These are phyloP conservation scores for Metschnikowia henanensis DNA, from an alignment of 805 yeast genomes.

Conservation along the genomic window DNA sequence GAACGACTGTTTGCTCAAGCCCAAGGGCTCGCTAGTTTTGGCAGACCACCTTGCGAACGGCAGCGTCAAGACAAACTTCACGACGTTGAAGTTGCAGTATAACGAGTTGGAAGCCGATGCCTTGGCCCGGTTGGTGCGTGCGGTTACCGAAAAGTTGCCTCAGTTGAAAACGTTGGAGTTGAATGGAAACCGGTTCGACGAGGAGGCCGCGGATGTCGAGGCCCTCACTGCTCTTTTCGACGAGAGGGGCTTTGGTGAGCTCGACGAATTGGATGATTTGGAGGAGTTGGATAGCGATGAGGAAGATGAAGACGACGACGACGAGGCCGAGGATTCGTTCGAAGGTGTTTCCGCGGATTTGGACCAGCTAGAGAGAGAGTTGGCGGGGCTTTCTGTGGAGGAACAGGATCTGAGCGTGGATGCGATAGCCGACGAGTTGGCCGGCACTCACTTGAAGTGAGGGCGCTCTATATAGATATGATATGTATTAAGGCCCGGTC, in stretches of 20 bases:
- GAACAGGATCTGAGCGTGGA: conserved; percentile 49
- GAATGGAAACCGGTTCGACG: conserved; percentile 92
- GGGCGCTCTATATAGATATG: not conserved
- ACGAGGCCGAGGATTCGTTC: conserved; percentile 43
- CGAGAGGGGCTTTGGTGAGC: conserved; percentile 72
- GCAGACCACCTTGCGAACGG: conserved; percentile 46
- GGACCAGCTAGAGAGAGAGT: conserved; percentile 52
- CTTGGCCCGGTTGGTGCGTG: conserved; percentile 56
- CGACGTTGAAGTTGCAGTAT: conserved; percentile 73
- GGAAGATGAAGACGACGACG: conserved; percentile 59
- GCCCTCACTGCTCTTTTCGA: conserved; percentile 62
- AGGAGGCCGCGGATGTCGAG: conserved; percentile 74
- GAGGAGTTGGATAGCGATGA: conserved; percentile 79
- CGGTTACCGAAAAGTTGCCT: conserved; percentile 55
- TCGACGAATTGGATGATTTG: conserved; percentile 93
- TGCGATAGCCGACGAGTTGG: conserved; percentile 57
- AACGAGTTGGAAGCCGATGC: conserved; percentile 78
- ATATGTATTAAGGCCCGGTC: not conserved
- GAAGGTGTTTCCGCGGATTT: conserved; percentile 55
- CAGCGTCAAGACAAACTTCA: conserved; percentile 43
- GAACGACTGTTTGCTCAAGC: conserved; percentile 85
- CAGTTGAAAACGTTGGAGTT: conserved; percentile 69
- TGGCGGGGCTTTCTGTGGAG: conserved; percentile 31
- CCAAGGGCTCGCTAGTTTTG: conserved; percentile 66
- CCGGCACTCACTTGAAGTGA: conserved; percentile 47